Evolutionary conservation across 139 green algal genomes (phyloP), one percentile per base, ranked within the genome.

Genomic region (Haematococcus lacustris): DNA sequence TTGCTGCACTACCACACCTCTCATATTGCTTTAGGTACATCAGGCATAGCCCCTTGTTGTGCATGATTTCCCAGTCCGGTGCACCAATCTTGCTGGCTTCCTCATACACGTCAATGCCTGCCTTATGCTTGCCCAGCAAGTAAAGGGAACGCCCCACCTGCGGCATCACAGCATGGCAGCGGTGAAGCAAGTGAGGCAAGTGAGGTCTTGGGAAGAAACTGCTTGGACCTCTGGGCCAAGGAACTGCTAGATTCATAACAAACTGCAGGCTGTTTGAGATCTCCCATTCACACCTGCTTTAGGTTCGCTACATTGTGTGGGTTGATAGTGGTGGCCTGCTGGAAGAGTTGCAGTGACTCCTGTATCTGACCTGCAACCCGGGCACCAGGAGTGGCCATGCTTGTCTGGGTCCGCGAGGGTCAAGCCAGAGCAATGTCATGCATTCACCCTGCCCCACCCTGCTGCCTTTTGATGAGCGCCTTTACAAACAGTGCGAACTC

Each of bases 61-160:
- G 82, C 87, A 83, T 89, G n/a, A 90, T 85, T 50, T 95, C 89
- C 88, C 88, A 92, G 76, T 95, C 88, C 2, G 82, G 73, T 4
- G 71, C 68, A 3, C 71, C 73, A n/a, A 91, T 72, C 68, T 81
- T 79, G n/a, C 80, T 63, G 0, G 87, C 89, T 70, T 95, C 89
- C 68, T 91, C 79, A 66, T 91, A 93, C 68, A 92, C 87, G 1
- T 93, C 88, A 39, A 89, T 76, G 33, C 87, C 87, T 43, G 84
- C 83, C 51, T 85, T 82, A 76, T 90, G 84, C 73, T 91, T 91
- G 13, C 88, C 89, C 64, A 95, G 82, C 43, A 95, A 77, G 59
- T 84, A 86, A 57, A 93, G 74, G 39, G 81, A 88, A 21, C 87
- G 77, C 0, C 82, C 89, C 1, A 95, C 88, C 82, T 94, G 84